Conservation (phyloP, 1,284 basidiomycete genomes). For the Ustanciosporium gigantosporum region DNA sequence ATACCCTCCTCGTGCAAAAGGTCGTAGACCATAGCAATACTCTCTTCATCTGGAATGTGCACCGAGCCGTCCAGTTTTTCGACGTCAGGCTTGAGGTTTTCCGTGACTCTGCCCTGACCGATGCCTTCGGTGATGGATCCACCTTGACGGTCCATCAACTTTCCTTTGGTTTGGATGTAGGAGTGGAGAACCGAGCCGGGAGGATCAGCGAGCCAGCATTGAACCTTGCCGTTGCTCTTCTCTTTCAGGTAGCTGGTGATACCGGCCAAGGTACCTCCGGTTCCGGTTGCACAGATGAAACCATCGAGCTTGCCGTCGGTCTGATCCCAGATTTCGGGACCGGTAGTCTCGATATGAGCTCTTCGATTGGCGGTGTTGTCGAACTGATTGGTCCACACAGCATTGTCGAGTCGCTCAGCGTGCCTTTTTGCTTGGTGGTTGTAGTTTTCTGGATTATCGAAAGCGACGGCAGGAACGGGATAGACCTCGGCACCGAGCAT, state of each 20-base stretch:
- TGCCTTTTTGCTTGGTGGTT: conserved; percentile 95
- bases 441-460: conserved; percentile 94
- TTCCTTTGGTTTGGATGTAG: conserved; percentile 76
- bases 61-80: conserved; percentile 76
- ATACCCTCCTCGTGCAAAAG: conserved; percentile 89
- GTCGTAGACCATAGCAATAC: conserved; percentile 90
- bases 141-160: conserved; percentile 75
- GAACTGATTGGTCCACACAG: conserved; percentile 99
- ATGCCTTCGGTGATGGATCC: conserved; percentile 98
- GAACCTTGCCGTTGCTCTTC: conserved; percentile 76
- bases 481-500: conserved; percentile 97
- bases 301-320: conserved; percentile 79
- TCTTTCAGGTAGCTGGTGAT: conserved; percentile 83
- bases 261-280: conserved; percentile 92
- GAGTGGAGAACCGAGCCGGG: conserved; percentile 90
- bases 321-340: conserved; percentile 96
- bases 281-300: conserved; percentile 91
- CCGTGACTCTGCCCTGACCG: conserved; percentile 94
- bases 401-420: conserved; percentile 80
- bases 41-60: conserved; percentile 83
- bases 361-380: conserved; percentile 88
- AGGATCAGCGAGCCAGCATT: conserved; percentile 93
- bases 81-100: conserved; percentile 86
- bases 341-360: conserved; percentile 86
- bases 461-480: conserved; percentile 93